Evolutionary conservation across 345 rosid species (phyloP).

Genomic region (Erodium maritimum): DNA sequence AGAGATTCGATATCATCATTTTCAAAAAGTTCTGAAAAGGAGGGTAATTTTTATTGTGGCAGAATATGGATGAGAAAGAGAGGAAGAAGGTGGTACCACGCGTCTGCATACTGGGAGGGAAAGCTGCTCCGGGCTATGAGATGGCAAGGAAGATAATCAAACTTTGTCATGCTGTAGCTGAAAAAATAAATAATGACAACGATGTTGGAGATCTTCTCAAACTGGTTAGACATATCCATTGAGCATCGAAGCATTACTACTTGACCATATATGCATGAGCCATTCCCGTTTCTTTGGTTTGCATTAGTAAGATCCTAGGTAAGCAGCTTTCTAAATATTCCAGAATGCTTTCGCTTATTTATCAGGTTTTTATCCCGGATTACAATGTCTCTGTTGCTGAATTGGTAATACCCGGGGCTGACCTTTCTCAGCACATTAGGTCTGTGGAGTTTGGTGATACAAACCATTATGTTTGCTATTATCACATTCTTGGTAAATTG

Average conservation of each 20-base stretch:
- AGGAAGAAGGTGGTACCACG: constrained; percentile 37
- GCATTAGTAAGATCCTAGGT: neutral
- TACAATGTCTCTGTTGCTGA: constrained; percentile 47
- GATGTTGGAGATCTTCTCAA: constrained; percentile 37
- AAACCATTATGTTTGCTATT: neutral
- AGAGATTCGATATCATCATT: too few species aligned
- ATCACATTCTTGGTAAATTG: constrained; percentile 1
- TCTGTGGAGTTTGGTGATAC: constrained; percentile 7
- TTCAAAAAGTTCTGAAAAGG: too few species aligned
- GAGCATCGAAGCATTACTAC: too few species aligned
- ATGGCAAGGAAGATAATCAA: constrained; percentile 35
- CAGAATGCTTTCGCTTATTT: constrained; percentile 2
- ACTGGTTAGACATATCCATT: constrained; percentile 16
- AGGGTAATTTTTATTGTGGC: constrained; percentile 4
- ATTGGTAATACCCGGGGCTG: constrained; percentile 40
- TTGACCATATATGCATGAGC: neutral
- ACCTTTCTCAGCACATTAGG: constrained; percentile 40
- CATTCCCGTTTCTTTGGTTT: neutral
- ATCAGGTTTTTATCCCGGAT: constrained; percentile 38
- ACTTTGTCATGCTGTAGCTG: constrained; percentile 37
- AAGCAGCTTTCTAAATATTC: neutral
- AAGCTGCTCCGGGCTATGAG: constrained; percentile 47
- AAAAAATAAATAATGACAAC: constrained; percentile 28
- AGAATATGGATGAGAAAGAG: constrained; percentile 31
- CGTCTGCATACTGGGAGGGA: constrained; percentile 41